Evolutionary conservation across 192 early-diverging fungal species (phyloP).

Genomic region (Mycoemilia scoparia): DNA sequence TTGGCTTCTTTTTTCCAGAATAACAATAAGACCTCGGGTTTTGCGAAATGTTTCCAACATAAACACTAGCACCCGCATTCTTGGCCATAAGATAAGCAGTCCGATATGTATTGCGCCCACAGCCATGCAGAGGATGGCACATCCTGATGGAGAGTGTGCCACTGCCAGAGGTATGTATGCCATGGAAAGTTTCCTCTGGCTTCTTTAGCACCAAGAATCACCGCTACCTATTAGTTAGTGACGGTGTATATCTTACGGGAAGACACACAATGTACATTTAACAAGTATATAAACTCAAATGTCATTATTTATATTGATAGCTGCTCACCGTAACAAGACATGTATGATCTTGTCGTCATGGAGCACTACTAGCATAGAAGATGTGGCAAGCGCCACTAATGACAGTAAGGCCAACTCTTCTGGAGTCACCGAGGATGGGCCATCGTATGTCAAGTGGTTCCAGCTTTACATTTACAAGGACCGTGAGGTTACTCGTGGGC

Average conservation of each 20-base stretch:
- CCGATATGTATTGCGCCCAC: slow-evolving; percentile 69
- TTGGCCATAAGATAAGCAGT: slow-evolving; percentile 29
- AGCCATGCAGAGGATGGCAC: slow-evolving; percentile 55
- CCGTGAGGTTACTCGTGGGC: slow-evolving; percentile 32
- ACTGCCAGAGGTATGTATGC: no score
- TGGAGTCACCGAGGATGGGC: no score
- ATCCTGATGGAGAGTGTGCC: slow-evolving; percentile 45
- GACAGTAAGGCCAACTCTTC: neutral
- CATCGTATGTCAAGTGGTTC: no score
- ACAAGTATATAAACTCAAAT: no score
- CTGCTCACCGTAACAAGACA: slow-evolving; percentile 13
- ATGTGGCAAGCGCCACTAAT: slow-evolving; percentile 25
- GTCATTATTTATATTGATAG: no score
- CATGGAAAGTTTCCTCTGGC: no score
- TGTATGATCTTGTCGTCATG: slow-evolving; percentile 40
- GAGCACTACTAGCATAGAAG: slow-evolving; percentile 42
- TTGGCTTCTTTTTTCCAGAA: no score
- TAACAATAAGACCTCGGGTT: slow-evolving; percentile 37
- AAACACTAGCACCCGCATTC: slow-evolving; percentile 34
- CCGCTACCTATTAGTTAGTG: no score
- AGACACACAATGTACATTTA: no score
- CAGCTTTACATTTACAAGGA: slow-evolving; percentile 75
- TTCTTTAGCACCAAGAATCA: no score
- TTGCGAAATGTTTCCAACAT: slow-evolving; percentile 49
- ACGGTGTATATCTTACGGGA: no score